Percentiles rank a stretch among this genome's conserved stretches.
phyloP scores from a whole-genome alignment of 345 rosid species.

The Salix arbutifolia region DNA sequence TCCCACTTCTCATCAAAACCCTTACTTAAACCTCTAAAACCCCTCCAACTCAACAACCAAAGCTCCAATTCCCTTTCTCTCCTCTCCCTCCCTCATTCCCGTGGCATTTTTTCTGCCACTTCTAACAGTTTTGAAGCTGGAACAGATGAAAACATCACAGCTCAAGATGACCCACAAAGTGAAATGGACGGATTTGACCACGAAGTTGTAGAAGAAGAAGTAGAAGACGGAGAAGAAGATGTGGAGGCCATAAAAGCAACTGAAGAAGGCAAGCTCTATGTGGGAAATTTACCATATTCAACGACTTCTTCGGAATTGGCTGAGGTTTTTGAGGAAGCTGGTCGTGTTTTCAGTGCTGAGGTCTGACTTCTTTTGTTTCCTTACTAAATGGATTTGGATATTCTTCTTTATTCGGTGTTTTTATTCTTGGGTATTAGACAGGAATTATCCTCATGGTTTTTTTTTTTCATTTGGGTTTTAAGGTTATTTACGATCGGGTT shows the following conservation, averaged over 20 bases:
- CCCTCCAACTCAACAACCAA: conserved; percentile 39
- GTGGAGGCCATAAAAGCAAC: conserved; percentile 19
- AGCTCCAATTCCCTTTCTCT: conserved; percentile 21
- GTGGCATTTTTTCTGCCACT: conserved; percentile 28
- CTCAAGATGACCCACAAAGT: conserved; percentile 23
- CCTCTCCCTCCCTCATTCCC: conserved; percentile 26
- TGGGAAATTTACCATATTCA: conserved; percentile 77
- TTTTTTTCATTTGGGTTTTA: conserved; percentile 5
- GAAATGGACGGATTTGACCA: conserved; percentile 19
- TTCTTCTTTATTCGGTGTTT: background rate
- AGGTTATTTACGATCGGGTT: conserved; percentile 78
- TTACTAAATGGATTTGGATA: background rate
- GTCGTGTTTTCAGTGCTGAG: conserved; percentile 65
- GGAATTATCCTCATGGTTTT: background rate
- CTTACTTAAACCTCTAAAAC: conserved; percentile 28
- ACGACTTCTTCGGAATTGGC: conserved; percentile 59
- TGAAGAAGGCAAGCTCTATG: conserved; percentile 66
- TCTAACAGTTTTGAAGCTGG: conserved; percentile 31
- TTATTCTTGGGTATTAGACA: background rate
- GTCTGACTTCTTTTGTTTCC: conserved; percentile 22
- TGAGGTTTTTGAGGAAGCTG: conserved; percentile 67
- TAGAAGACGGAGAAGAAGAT: conserved; percentile 26
- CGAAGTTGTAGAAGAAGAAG: conserved; percentile 19
- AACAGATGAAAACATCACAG: conserved; percentile 22
- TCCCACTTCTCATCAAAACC: conserved; percentile 23